These are phyloP conservation scores for Isabelozyma heimii DNA, from an alignment of 805 yeast species.

Conservation along the genomic window DNA sequence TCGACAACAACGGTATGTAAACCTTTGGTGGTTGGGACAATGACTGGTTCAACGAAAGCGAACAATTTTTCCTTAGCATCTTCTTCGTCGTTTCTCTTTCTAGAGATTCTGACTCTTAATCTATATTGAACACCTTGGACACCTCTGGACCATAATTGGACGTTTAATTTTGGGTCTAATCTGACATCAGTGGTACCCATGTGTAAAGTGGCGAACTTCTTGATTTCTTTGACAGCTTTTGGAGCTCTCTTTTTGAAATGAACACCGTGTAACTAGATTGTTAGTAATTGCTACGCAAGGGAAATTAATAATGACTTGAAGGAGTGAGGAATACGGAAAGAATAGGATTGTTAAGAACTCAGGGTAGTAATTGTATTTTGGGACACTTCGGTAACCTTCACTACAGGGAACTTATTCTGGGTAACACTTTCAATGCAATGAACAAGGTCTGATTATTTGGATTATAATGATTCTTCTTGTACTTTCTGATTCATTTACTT, in stretches of 20 bases:
- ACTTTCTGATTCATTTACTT: too few species aligned
- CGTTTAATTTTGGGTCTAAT: slow-evolving; percentile 97
- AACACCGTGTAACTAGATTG: slow-evolving; percentile 86
- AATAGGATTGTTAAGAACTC: background rate
- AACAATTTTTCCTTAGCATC: slow-evolving; percentile 96
- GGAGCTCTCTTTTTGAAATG: slow-evolving; percentile 99
- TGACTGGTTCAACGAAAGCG: slow-evolving; percentile 97
- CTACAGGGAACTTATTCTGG: too few species aligned
- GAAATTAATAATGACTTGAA: background rate
- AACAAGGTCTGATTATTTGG: too few species aligned
- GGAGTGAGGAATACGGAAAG: background rate
- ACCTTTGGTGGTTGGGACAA: slow-evolving; percentile 94
- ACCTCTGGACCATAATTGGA: slow-evolving; percentile 99
- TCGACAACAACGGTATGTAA: slow-evolving; percentile 96
- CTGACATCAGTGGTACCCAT: slow-evolving; percentile 99
- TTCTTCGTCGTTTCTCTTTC: slow-evolving; percentile 99
- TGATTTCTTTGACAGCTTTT: slow-evolving; percentile 98
- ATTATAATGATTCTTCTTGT: too few species aligned
- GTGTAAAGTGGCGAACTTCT: slow-evolving; percentile 97
- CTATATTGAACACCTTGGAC: slow-evolving; percentile 98
- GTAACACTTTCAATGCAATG: too few species aligned
- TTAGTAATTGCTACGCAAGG: slow-evolving; percentile 33
- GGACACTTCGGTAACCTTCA: too few species aligned
- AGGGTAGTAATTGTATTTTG: too few species aligned
- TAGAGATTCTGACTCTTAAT: slow-evolving; percentile 97